Evolutionary conservation across 768 basidiomycete species (phyloP).

Genomic region (Naganishia kalamii): DNA sequence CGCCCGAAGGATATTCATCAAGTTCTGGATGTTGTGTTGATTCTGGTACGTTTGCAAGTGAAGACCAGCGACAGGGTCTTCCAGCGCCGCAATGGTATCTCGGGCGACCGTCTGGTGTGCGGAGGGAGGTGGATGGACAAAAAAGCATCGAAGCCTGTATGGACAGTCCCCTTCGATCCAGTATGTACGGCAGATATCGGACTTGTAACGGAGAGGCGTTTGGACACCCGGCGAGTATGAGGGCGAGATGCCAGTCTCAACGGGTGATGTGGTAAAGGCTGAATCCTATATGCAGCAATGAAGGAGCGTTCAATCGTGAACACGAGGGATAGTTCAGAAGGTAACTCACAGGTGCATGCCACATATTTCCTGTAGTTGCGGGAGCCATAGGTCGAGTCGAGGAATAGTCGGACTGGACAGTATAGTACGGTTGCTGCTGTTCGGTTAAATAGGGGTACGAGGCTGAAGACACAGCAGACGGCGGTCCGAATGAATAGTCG

Average conservation of each 20-base stretch:
- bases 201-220: constrained; percentile 2
- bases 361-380: not conserved
- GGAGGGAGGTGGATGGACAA: constrained; percentile 1
- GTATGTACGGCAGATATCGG: constrained; percentile 11
- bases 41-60: constrained; percentile 3
- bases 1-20: not conserved
- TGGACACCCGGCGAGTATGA: not conserved
- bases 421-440: not conserved
- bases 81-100: not conserved
- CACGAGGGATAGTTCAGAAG: too few species aligned
- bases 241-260: not conserved
- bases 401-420: too few species aligned
- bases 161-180: constrained; percentile 7
- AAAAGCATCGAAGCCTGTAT: constrained; percentile 6
- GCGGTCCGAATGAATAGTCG: not conserved
- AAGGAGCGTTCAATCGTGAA: not conserved
- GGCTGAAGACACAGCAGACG: not conserved
- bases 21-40: not conserved
- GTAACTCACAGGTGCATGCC: too few species aligned
- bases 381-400: too few species aligned
- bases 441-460: not conserved
- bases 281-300: not conserved
- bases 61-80: not conserved
- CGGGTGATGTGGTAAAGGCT: not conserved
- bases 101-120: not conserved